Evolutionary conservation across 805 yeast species (phyloP).

Genomic region (Ogataea siamensis): DNA sequence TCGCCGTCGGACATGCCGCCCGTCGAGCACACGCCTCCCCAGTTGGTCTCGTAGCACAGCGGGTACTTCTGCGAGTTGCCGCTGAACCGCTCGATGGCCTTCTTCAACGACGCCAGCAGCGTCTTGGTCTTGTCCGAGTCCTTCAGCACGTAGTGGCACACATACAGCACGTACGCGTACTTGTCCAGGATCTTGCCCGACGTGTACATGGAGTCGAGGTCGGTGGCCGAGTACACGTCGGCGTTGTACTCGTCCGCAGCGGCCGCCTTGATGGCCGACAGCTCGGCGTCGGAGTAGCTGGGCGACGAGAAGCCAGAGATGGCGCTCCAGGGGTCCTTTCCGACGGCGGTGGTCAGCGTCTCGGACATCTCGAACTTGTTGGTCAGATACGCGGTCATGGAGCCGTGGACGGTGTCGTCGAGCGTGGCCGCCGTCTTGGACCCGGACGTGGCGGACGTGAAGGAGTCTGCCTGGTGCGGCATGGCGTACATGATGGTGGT

Average conservation of each 20-base stretch:
- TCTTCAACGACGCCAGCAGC: conserved; percentile 56
- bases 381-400: conserved; percentile 44
- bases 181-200: conserved; percentile 87
- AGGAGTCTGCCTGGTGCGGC: conserved; percentile 48
- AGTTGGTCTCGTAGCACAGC: conserved; percentile 68
- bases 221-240: conserved; percentile 43
- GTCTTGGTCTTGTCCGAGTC: conserved; percentile 50
- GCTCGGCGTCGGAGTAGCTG: conserved; percentile 21
- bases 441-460: conserved; percentile 30
- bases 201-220: conserved; percentile 57
- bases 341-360: conserved; percentile 39
- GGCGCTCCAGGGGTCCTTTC: conserved; percentile 57
- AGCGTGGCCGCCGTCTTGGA: conserved; percentile 36
- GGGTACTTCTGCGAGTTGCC: conserved; percentile 66
- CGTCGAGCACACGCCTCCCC: conserved; percentile 71
- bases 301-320: conserved; percentile 34
- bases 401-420: conserved; percentile 52
- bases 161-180: conserved; percentile 79
- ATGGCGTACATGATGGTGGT: conserved; percentile 46
- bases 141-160: conserved; percentile 59
- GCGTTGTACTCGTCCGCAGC: conserved; percentile 40
- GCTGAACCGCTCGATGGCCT: conserved; percentile 66
- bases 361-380: conserved; percentile 43
- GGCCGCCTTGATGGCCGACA: conserved; percentile 27
- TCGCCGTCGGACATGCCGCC: conserved; percentile 49